phyloP scores from a whole-genome alignment of 75 land plant species.

The Pinus taeda region DNA sequence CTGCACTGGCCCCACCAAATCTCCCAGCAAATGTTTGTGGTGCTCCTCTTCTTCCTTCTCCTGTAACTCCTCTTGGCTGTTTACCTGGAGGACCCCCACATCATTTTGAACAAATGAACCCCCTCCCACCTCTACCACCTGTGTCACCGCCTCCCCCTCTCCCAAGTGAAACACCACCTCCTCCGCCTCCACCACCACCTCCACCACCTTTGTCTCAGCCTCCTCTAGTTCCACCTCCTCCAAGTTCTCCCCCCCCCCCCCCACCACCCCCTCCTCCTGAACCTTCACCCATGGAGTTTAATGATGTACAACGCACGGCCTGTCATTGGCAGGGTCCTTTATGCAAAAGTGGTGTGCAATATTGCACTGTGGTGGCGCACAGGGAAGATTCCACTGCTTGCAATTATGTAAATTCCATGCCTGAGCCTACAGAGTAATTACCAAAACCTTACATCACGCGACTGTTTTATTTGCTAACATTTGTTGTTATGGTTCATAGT shows the following conservation, averaged over 20 bases:
- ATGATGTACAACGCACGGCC: conserved; percentile 12
- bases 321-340: conserved; percentile 75
- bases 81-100: conserved; percentile 24
- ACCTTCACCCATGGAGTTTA: conserved; percentile 13
- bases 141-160: conserved; percentile 47
- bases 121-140: conserved; percentile 50
- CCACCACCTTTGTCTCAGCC: conserved; percentile 43
- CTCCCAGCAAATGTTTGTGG: conserved; percentile 18
- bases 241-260: conserved; percentile 65
- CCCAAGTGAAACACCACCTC: conserved; percentile 42
- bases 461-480: background rate
- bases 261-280: conserved; percentile 31
- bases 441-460: background rate
- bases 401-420: conserved; percentile 41
- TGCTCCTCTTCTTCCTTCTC: conserved; percentile 63
- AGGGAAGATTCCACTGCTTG: conserved; percentile 65
- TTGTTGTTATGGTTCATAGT: background rate
- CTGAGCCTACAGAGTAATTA: conserved; percentile 74
- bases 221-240: conserved; percentile 65
- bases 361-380: conserved; percentile 68
- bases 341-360: conserved; percentile 91
- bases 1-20: conserved; percentile 26
- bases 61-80: conserved; percentile 74
- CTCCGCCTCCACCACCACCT: conserved; percentile 53
- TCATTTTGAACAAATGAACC: conserved; percentile 38